Evolutionary conservation across 140 eudicot species (phyloP), one percentile per base, ranked within the genome.

Genomic region (Oenanthe javanica): DNA sequence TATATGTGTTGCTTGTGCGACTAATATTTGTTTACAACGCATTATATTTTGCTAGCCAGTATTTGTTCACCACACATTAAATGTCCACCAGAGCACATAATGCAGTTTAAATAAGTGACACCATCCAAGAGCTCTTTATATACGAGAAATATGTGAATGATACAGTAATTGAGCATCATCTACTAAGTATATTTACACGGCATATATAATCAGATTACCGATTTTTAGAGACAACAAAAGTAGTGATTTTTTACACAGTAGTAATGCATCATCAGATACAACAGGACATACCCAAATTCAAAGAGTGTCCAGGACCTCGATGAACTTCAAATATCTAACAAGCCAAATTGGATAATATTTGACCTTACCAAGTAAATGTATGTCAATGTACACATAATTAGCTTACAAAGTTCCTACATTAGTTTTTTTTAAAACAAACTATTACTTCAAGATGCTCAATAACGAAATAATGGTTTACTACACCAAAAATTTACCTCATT

Each of bases 401-500:
- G 4, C 66, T 21, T 19, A 19, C 23, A 15, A 57, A 57, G 12
- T 57, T 19, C 11, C 10, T 1, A 49, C 52, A 57, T 57, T 4
- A 8, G 5, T 19, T 14, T n/a, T 23, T 19, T 57, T 6, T 6
- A 5, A 6, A 40, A n/a, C 43, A 52, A 52, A 50, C 0, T 3
- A 52, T 4, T 4, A 4, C 3, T 14, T 51, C 13, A 51, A 51
- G 57, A 51, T 50, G 55, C 16, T 12, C 18, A 13, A 51, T 51
- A 16, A 15, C 16, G 2, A 54, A 54, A 54, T 14, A 16, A 3
- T 16, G 1, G 0, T 19, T 57, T 57, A 57, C 23, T 57, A 57
- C 64, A 19, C 3, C 0, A 57, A 57, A 7, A 25, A 57, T 57
- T 6, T 83, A 83, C 82, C 80, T 77, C 74, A 69, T 42, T 81